Percentiles rank a stretch among this genome's conserved stretches.
phyloP scores from a whole-genome alignment of 768 basidiomycete genomes.

The Podaxis sp. region DNA sequence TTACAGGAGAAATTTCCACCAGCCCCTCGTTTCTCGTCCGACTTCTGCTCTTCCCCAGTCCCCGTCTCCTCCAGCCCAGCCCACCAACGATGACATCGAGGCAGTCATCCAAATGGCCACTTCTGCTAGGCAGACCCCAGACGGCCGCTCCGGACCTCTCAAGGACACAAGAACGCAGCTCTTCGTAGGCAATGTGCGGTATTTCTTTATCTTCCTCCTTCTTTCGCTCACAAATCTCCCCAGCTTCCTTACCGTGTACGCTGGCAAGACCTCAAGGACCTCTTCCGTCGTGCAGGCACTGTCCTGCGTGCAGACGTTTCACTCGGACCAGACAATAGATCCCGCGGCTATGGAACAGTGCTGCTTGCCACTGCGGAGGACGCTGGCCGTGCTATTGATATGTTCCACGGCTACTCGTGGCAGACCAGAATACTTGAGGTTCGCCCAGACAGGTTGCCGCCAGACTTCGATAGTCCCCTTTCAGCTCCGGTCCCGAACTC shows the following conservation, averaged over 20 bases:
- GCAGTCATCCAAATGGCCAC: constrained; percentile 92
- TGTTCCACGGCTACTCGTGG: constrained; percentile 98
- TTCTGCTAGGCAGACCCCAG: constrained; percentile 54
- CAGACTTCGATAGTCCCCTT: constrained; percentile 47
- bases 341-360: constrained; percentile 92
- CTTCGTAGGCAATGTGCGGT: constrained; percentile 90
- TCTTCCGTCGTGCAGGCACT: constrained; percentile 94
- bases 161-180: constrained; percentile 93
- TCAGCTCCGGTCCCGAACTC: constrained; percentile 25
- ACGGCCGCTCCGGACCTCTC: constrained; percentile 46
- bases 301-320: constrained; percentile 79
- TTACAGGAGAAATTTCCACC: constrained; percentile 11
- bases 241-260: constrained; percentile 95
- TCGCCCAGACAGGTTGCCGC: constrained; percentile 78
- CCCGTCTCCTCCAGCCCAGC: constrained; percentile 23
- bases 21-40: constrained; percentile 4
- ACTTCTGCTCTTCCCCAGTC: constrained; percentile 4
- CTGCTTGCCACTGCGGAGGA: constrained; percentile 93
- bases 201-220: constrained; percentile 8
- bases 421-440: constrained; percentile 92
- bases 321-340: constrained; percentile 86
- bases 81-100: constrained; percentile 85
- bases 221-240: constrained; percentile 15
- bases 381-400: constrained; percentile 90
- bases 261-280: constrained; percentile 99